Evolutionary conservation across 2,329 filamentous ascomycete species (phyloP), one percentile per base, ranked within the genome.

Genomic region (Arthrobotrys sphaeroides): DNA sequence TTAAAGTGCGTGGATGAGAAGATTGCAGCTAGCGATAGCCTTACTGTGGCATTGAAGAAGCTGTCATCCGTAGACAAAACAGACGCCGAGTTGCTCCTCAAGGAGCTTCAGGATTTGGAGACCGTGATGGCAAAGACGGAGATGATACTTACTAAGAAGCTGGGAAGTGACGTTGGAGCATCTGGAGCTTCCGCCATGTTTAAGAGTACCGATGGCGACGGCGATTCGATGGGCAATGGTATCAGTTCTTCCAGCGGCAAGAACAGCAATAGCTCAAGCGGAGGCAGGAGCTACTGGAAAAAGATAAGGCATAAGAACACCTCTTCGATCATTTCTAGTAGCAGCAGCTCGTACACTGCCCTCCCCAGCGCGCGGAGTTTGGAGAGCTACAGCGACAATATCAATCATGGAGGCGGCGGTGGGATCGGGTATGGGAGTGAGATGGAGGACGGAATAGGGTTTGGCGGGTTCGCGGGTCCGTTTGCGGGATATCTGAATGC

Each of bases 81-180:
- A 77, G 94, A 99, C 81, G 94, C 94, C 0, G 94, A 97, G 81
- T 92, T 93, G 0, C 89, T 98, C 18, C 85, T 97, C 13, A 93
- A 96, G 79, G 95, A 99, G 82, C 95, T 99, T 90, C 93, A 98
- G 81, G 87, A 89, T 1, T 85, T 99, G 3, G 95, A 99, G 82
- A 86, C 86, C 38, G 87, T 97, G 28, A 86, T 99, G 28, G 94
- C 98, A 80, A 91, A 94, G 81, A 91, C 94, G 0, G 94, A 97
- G 82, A 84, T 86, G 0, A 86, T 87, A 2, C 84, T 98, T 43
- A 84, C 88, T 3, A 94, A 96, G 81, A 96, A 93, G 80, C 87
- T 99, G 2, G 94, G 95, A n/a, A 92, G 87, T 80, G 95, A 99
- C 78, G 95, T 99, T 9, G 95, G 95, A 9, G 88, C 94, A 1